Evolutionary conservation across 179 eudicot species (phyloP), one percentile per base, ranked within the genome.

Genomic region (Pouteria campechiana): DNA sequence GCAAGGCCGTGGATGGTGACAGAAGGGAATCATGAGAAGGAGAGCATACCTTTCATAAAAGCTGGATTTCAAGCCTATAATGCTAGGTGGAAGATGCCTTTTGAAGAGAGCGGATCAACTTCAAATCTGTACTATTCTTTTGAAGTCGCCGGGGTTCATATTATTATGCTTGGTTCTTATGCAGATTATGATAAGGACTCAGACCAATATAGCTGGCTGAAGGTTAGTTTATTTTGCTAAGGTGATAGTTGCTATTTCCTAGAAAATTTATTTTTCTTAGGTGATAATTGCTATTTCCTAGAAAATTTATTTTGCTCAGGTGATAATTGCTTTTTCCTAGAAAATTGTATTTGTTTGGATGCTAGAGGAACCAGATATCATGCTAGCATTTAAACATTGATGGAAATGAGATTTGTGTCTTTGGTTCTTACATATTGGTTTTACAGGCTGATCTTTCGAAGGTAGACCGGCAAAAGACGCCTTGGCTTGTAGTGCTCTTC

Each of bases 1-100:
- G 59, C 72, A 22, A 79, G 77, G 68, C 82, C 98, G n/a, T 90
- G 98, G 98, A 90, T 90, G 98, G 98, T 90, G 32, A 86, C 95
- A 3, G 60, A 90, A 67, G 98, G 98, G 54, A 90, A 90, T 67
- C 98, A 90, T 65, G 97, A 89, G 43, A 65, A 72, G 58, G 97
- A 89, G 64, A 55, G 22, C 37, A 78, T 89, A 53, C 69, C 65
- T 2, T 30, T 78, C 1, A 14, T 85, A 5, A 73, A 63, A 56
- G 83, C 76, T 50, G 77, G 73, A 0, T 90, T 90, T 40, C 50
- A 48, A 32, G 66, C 98, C 13, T 90, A 90, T 41, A 90, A 86
- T 71, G 75, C 98, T 30, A 69, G 98, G 55, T 90, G 98, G 98
- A 86, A 76, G 54, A 90, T 90, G 98, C 98, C 98, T 5, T 90